Evolutionary conservation across 2,329 filamentous ascomycete species (phyloP).

Genomic region (Calonectria ilicicola): DNA sequence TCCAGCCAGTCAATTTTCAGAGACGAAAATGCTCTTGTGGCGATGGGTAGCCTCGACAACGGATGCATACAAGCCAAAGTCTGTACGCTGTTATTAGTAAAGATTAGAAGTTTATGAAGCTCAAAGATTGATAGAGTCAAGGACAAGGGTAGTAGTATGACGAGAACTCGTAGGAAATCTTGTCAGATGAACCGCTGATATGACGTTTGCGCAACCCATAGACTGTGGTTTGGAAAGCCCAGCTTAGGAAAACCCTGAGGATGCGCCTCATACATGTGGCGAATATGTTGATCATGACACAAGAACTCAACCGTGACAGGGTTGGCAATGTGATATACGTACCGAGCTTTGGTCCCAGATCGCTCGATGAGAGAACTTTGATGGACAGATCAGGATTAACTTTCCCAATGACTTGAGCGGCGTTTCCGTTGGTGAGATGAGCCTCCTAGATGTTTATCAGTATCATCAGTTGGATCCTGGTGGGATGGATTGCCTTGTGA

Average conservation of each 20-base stretch:
- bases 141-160: neutral
- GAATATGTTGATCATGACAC: slow-evolving; percentile 32
- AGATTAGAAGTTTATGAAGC: neutral
- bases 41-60: slow-evolving; percentile 90
- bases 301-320: slow-evolving; percentile 16
- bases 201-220: too few relatives aligned
- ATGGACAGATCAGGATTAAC: slow-evolving; percentile 80
- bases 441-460: slow-evolving; percentile 67
- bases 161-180: neutral
- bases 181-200: neutral
- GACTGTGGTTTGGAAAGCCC: neutral
- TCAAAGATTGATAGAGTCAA: too few relatives aligned
- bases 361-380: slow-evolving; percentile 76
- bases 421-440: slow-evolving; percentile 77
- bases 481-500: neutral
- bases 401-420: slow-evolving; percentile 83
- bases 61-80: slow-evolving; percentile 79
- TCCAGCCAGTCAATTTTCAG: slow-evolving; percentile 59
- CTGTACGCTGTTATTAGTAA: slow-evolving; percentile 55
- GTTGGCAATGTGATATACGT: slow-evolving; percentile 45
- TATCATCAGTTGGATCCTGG: neutral
- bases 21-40: slow-evolving; percentile 82
- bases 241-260: neutral
- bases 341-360: slow-evolving; percentile 79
- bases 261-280: neutral